Conservation (phyloP, 805 yeast genomes). For the Candida broadrunensis region DNA sequence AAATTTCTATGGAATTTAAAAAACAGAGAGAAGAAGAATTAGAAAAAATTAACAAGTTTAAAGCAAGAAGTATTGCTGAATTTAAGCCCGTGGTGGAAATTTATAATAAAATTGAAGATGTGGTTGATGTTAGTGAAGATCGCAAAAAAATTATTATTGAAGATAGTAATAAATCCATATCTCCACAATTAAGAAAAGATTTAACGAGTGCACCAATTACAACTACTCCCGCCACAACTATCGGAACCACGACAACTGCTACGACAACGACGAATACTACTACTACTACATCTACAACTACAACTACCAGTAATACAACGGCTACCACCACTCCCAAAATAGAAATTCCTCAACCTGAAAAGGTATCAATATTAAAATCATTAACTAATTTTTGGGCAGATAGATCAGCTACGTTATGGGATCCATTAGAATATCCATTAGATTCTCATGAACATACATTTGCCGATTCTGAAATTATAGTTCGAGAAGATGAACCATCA, state of each 20-base stretch:
- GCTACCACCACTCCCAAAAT: not conserved
- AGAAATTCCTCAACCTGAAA: conserved; percentile 52
- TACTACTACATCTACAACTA: not conserved
- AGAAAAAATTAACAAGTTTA: conserved; percentile 54
- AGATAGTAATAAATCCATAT: conserved; percentile 2
- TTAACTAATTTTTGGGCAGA: conserved; percentile 96
- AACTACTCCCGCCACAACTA: not conserved
- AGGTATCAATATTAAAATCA: conserved; percentile 74
- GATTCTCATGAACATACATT: conserved; percentile 82
- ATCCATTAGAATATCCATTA: conserved; percentile 82
- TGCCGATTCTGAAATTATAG: conserved; percentile 89
- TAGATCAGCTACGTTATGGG: conserved; percentile 93
- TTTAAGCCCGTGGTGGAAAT: conserved; percentile 90
- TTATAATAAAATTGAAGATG: conserved; percentile 84
- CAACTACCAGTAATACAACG: not conserved
- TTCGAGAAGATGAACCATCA: conserved; percentile 95
- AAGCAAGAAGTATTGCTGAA: conserved; percentile 67
- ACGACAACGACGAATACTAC: not conserved
- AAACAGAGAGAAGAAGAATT: conserved; percentile 81
- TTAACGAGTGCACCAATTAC: not conserved
- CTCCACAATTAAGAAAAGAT: conserved; percentile 5
- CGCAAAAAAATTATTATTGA: conserved; percentile 1
- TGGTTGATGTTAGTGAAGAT: conserved; percentile 54
- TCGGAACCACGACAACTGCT: not conserved
- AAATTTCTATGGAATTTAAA: conserved; percentile 80